Base-by-base conservation (phyloP, 371 early-diverging fungal species). In the Rhizopus arrhizus region DNA sequence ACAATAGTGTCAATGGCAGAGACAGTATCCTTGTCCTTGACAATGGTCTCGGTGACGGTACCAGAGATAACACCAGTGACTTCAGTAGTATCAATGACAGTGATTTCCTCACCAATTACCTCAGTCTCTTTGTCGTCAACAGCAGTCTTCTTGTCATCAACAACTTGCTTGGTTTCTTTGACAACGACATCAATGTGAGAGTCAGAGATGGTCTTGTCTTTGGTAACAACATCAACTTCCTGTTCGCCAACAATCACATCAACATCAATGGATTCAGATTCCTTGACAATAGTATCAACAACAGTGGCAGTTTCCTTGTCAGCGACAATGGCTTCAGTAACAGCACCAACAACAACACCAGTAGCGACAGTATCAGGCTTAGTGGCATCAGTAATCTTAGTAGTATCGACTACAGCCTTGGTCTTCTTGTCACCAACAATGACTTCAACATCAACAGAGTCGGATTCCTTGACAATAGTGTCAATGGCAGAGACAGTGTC, bases 351-450 rank as follows among this genome's bases (percentile, higher is more conserved):
- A 33, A 33, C 15, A 15, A 33, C 34, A 33, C 42, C 59, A 22
- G 42, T 35, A 52, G 35, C 15, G 9, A 52, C 22, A 16, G 53
- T 32, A 12, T 52, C 38, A 16, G 33, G 7, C 12, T 33, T 29
- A 33, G 50, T 11, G 0, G 0, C 1, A 43, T 36, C 28, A 36
- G 28, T 48, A 34, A 55, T 12, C 8, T 45, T 9, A 4, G 10
- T 16, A 33, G 33, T 32, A 0, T 47, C 16, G 13, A 22, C 45
- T 2, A 35, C 15, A 10, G 52, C 8, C 3, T 52, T 22, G 12
- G 32, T 52, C 13, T 62, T 55, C 51, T 62, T 62, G 9, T 50
- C 45, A 33, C 43, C 53, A 38, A 46, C 53, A 38, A 53, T 2
- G 22, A 22, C 22, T 22, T 22, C 22, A 2, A 22, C 22, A 22